Evolutionary conservation across 164 flowering plant species (phyloP).

Genomic region (Umbellularia californica): DNA sequence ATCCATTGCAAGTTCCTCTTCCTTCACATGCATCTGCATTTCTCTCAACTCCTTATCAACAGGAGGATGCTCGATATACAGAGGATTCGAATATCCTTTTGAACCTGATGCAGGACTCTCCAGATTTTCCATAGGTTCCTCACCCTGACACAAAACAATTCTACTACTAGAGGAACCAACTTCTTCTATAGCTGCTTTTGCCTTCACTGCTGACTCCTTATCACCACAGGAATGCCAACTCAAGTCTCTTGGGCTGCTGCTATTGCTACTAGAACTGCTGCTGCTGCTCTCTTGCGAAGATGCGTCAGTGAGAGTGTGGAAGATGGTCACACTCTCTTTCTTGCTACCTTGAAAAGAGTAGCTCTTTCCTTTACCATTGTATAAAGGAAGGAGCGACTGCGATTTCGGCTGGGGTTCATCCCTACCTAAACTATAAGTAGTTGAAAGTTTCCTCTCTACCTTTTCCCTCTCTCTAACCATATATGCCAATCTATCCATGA

Average conservation of each 20-base stretch:
- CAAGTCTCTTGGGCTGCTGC: slow-evolving; percentile 14
- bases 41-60: neutral
- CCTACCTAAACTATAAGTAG: slow-evolving; percentile 78
- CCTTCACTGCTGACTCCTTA: slow-evolving; percentile 14
- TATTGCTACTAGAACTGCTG: slow-evolving; percentile 15
- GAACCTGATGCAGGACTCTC: slow-evolving; percentile 5
- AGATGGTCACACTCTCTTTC: slow-evolving; percentile 54
- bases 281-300: slow-evolving; percentile 13
- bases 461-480: slow-evolving; percentile 50
- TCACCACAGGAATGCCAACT: slow-evolving; percentile 14
- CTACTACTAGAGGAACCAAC: slow-evolving; percentile 9
- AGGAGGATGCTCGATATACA: slow-evolving; percentile 6
- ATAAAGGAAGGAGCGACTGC: slow-evolving; percentile 49
- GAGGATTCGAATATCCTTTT: slow-evolving; percentile 21
- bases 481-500: slow-evolving; percentile 43
- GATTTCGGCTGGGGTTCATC: slow-evolving; percentile 32
- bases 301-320: slow-evolving; percentile 50
- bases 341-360: slow-evolving; percentile 49
- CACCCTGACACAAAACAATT: neutral
- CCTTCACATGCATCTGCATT: neutral
- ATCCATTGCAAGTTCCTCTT: slow-evolving; percentile 6
- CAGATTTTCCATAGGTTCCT: slow-evolving; percentile 6
- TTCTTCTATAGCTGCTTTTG: slow-evolving; percentile 11
- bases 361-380: slow-evolving; percentile 41
- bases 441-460: slow-evolving; percentile 67